These are phyloP conservation scores for Phytophthora melonis DNA, from an alignment of 352 stramenopile species.

Conservation along the genomic window DNA sequence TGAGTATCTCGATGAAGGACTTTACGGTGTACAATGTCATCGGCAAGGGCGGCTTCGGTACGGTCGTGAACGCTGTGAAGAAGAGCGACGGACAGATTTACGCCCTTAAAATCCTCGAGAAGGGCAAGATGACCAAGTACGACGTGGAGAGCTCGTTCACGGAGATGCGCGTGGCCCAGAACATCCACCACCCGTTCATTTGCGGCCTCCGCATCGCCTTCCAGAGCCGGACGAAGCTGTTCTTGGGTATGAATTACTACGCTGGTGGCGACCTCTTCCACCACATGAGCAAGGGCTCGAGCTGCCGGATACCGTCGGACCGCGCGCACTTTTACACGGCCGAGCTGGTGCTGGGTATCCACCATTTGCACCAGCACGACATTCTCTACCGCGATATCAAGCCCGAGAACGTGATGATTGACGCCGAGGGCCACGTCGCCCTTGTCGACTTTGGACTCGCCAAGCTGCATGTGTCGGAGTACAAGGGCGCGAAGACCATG, in stretches of 20 bases:
- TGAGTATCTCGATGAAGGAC: conserved; percentile 91
- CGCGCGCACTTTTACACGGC: conserved; percentile 94
- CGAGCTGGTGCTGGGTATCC: conserved; percentile 93
- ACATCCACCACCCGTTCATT: conserved; percentile 92
- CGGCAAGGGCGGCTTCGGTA: conserved; percentile 89
- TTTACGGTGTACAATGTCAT: conserved; percentile 93
- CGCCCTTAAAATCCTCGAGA: conserved; percentile 92
- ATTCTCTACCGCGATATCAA: conserved; percentile 98
- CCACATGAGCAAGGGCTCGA: conserved; percentile 92
- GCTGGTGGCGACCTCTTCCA: conserved; percentile 88
- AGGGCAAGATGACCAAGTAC: conserved; percentile 92
- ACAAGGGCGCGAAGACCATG: conserved; percentile 91
- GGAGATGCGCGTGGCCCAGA: conserved; percentile 90
- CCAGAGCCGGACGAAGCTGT: conserved; percentile 88
- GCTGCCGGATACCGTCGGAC: conserved; percentile 81
- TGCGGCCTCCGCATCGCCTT: conserved; percentile 88
- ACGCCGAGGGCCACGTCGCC: conserved; percentile 95
- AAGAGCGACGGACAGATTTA: conserved; percentile 92
- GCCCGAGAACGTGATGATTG: conserved; percentile 97
- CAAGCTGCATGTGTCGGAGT: conserved; percentile 93
- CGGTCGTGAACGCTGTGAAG: conserved; percentile 91
- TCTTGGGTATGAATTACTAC: conserved; percentile 91
- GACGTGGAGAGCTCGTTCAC: conserved; percentile 91
- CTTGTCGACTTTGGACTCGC: conserved; percentile 96
- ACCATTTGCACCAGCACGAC: conserved; percentile 94